Percentiles rank a stretch among this genome's conserved stretches.
Conservation (phyloP, 805 yeast genomes). For the Ogataea sp. region DNA sequence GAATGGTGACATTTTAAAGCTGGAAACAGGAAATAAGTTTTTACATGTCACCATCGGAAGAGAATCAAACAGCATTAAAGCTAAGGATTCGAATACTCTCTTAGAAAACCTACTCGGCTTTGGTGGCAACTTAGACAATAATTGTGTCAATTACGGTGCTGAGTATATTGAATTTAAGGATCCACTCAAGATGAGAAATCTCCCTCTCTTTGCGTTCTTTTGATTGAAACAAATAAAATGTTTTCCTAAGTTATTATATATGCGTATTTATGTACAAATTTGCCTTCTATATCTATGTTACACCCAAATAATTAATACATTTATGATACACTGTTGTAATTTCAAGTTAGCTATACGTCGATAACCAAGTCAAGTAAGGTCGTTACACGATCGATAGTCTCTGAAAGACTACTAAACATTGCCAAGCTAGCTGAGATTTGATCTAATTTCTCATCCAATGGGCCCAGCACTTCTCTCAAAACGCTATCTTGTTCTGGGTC, state of each 20-base stretch:
- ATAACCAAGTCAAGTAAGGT: slow-evolving; percentile 10
- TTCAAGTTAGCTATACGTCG: no score
- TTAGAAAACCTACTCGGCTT: slow-evolving; percentile 16
- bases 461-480: slow-evolving; percentile 5
- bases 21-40: slow-evolving; percentile 30
- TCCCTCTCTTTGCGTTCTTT: slow-evolving; percentile 16
- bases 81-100: slow-evolving; percentile 45
- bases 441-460: slow-evolving; percentile 7
- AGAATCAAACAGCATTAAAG: slow-evolving; percentile 30
- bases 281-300: no score
- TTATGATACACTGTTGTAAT: no score
- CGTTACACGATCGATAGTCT: slow-evolving; percentile 10
- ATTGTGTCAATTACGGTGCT: not conserved
- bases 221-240: no score
- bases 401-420: slow-evolving; percentile 9
- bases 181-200: not conserved
- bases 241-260: no score
- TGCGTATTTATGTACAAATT: no score
- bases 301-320: no score
- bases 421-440: slow-evolving; percentile 11
- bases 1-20: slow-evolving; percentile 4
- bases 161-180: not conserved
- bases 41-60: slow-evolving; percentile 78
- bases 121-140: slow-evolving; percentile 2
- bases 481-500: slow-evolving; percentile 10